Evolutionary conservation across 73 alveolate species (phyloP).

Genomic region (Uronychia setigera): DNA sequence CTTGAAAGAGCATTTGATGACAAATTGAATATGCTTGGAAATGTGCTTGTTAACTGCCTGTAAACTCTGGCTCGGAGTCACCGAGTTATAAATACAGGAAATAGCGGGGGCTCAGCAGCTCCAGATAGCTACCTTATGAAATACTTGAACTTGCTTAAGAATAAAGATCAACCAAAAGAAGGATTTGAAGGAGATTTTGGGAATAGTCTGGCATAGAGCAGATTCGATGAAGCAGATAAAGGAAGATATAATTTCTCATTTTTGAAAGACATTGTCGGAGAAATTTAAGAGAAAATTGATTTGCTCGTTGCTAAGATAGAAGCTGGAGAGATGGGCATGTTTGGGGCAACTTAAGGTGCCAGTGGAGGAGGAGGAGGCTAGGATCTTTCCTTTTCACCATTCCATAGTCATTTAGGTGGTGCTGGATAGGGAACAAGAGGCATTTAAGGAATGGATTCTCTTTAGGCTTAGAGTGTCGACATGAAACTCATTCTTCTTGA

Average conservation of each 20-base stretch:
- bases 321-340: background rate
- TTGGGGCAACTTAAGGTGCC: too few relatives aligned
- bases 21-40: background rate
- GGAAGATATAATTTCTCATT: background rate
- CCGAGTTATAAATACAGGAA: background rate
- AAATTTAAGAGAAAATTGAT: background rate
- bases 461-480: conserved; percentile 14
- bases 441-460: background rate
- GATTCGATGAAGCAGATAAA: background rate
- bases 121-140: background rate
- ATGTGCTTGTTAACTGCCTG: background rate
- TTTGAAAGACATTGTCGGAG: background rate
- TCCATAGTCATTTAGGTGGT: background rate
- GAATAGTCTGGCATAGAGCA: background rate
- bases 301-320: background rate
- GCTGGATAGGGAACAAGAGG: background rate
- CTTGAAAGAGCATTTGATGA: background rate
- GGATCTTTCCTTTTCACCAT: background rate
- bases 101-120: background rate
- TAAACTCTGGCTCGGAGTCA: background rate
- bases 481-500: conserved; percentile 32
- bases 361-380: background rate
- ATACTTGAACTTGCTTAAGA: conserved; percentile 8
- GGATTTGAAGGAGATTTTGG: background rate
- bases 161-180: background rate